phyloP scores from a whole-genome alignment of 2,329 filamentous ascomycete genomes.

The Emmonsia crescens region DNA sequence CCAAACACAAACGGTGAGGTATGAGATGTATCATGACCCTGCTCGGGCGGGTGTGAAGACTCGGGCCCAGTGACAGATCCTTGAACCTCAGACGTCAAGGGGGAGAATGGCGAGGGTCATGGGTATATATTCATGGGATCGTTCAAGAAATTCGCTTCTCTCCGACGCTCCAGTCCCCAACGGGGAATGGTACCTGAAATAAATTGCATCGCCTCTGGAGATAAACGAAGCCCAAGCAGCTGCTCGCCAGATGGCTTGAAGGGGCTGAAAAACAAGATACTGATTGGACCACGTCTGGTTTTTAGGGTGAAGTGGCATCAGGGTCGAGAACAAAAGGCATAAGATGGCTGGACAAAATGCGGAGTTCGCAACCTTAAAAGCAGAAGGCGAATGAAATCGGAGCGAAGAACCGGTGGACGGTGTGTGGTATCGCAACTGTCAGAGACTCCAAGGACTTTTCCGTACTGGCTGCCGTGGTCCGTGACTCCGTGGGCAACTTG shows the following conservation, averaged over 20 bases:
- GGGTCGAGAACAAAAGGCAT: background rate
- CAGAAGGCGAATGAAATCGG: background rate
- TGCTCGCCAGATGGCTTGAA: constrained; percentile 1
- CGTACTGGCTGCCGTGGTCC: background rate
- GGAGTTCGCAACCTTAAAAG: background rate
- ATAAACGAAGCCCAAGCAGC: background rate
- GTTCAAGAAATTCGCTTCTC: background rate
- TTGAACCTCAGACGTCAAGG: background rate
- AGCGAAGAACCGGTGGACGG: background rate
- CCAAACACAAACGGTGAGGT: constrained; percentile 1
- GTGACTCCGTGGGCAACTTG: background rate
- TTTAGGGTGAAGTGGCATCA: background rate
- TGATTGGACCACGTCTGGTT: constrained; percentile 5
- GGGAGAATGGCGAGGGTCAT: background rate
- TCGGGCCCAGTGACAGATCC: background rate
- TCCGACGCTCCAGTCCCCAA: background rate
- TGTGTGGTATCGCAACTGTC: background rate
- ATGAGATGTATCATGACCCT: background rate
- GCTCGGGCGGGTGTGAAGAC: background rate
- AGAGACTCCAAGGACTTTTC: too few relatives aligned
- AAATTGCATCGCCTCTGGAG: background rate
- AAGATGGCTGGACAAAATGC: background rate
- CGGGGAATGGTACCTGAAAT: background rate
- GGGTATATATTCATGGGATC: background rate
- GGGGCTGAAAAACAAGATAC: background rate